Conservation (phyloP, 306 rosid genomes). For the Malus fusca region DNA sequence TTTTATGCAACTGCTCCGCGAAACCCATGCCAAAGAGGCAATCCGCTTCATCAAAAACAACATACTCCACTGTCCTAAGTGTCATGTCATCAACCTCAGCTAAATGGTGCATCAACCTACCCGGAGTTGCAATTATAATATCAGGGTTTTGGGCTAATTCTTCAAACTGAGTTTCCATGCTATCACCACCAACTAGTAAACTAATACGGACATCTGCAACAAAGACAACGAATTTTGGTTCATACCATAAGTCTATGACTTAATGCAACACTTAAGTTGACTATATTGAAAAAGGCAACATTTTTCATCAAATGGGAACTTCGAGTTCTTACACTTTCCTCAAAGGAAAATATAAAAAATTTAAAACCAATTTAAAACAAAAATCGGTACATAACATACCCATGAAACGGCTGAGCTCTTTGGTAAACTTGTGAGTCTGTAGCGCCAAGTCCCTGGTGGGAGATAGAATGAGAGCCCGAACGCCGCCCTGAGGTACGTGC, state of each 20-base stretch:
- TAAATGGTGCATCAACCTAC: slow-evolving; percentile 93
- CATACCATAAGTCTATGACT: neutral
- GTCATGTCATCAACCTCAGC: slow-evolving; percentile 88
- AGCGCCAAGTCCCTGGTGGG: slow-evolving; percentile 86
- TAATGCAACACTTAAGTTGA: neutral
- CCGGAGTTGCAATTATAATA: slow-evolving; percentile 88
- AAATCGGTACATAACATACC: slow-evolving; percentile 30
- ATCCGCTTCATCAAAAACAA: slow-evolving; percentile 92
- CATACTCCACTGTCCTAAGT: slow-evolving; percentile 72
- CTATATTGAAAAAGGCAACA: neutral
- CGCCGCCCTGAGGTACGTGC: slow-evolving; percentile 76
- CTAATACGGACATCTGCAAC: slow-evolving; percentile 72
- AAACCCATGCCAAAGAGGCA: slow-evolving; percentile 83
- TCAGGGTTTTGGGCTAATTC: slow-evolving; percentile 80
- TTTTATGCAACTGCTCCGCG: slow-evolving; percentile 76
- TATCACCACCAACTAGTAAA: slow-evolving; percentile 92
- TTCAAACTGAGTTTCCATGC: slow-evolving; percentile 88
- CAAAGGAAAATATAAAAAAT: neutral
- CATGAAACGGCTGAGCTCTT: slow-evolving; percentile 64
- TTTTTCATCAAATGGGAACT: neutral
- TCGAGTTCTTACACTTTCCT: neutral
- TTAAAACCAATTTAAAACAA: neutral
- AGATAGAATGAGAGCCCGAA: slow-evolving; percentile 74
- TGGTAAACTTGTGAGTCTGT: slow-evolving; percentile 78
- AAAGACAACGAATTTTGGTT: neutral